These are phyloP conservation scores for Pichia cephalocereana DNA, from an alignment of 805 yeast genomes.

Conservation along the genomic window DNA sequence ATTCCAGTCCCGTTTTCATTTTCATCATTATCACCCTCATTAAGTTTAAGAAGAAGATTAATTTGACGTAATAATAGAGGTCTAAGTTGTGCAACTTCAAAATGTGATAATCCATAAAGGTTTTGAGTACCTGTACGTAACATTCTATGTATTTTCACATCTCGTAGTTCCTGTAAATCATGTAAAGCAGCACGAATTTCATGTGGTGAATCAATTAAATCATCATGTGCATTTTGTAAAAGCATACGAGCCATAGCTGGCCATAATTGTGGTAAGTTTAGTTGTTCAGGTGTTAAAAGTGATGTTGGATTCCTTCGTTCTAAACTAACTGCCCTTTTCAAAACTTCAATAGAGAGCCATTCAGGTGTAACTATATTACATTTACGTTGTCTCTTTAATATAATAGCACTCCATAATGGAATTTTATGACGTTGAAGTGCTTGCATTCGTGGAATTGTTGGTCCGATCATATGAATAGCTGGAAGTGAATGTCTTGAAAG, in stretches of 20 bases:
- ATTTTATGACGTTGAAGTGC: conserved; percentile 64
- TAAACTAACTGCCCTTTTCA: conserved; percentile 53
- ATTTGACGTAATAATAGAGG: not conserved
- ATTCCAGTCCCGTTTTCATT: not conserved
- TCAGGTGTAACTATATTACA: conserved; percentile 80
- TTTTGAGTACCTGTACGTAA: conserved; percentile 23
- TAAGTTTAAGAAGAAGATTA: not conserved
- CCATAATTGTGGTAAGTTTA: conserved; percentile 78
- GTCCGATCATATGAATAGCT: conserved; percentile 54
- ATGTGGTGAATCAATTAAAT: conserved; percentile 64
- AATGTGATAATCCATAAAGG: not conserved
- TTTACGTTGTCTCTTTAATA: conserved; percentile 75
- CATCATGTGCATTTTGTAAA: conserved; percentile 64
- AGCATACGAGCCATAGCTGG: conserved; percentile 67
- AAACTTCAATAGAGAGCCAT: conserved; percentile 57
- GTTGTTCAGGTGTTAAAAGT: conserved; percentile 35
- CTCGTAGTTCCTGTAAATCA: conserved; percentile 74
- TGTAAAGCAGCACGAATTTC: conserved; percentile 63
- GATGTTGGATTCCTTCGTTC: conserved; percentile 44
- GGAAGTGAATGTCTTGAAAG: conserved; percentile 73
- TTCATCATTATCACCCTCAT: not conserved
- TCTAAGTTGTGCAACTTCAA: not conserved
- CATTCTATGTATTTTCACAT: conserved; percentile 77
- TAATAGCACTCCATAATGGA: conserved; percentile 82
- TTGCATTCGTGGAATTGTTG: conserved; percentile 45